Percentiles rank a stretch among this genome's conserved stretches.
These are phyloP conservation scores for Cyclotella atomus DNA, from an alignment of 108 stramenopile genomes.

Conservation along the genomic window DNA sequence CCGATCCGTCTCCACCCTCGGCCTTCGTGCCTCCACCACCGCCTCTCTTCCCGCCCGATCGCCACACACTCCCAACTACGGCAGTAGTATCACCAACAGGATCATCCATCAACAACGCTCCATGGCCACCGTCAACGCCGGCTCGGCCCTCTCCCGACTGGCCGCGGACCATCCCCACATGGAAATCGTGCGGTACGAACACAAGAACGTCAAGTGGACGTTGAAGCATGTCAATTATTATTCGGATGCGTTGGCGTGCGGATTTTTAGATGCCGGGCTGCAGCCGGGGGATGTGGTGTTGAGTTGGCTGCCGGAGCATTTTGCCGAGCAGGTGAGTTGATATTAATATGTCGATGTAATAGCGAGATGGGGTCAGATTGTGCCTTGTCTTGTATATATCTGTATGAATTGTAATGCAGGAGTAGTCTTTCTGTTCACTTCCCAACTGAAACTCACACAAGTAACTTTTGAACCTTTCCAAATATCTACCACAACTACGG, in stretches of 20 bases:
- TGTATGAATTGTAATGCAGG: too few relatives aligned
- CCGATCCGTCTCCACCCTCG: conserved; percentile 25
- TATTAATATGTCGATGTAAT: too few relatives aligned
- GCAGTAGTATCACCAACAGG: conserved; percentile 17
- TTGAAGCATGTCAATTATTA: conserved; percentile 78
- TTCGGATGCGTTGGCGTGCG: conserved; percentile 81
- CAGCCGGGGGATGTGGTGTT: conserved; percentile 88
- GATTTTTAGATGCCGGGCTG: conserved; percentile 81
- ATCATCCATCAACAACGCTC: conserved; percentile 3
- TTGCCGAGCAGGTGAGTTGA: conserved; percentile 87
- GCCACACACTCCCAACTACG: too few relatives aligned
- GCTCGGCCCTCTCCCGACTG: conserved; percentile 52
- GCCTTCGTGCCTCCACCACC: conserved; percentile 18
- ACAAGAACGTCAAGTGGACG: conserved; percentile 88
- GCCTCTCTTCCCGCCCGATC: too few relatives aligned
- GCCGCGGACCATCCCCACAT: conserved; percentile 76
- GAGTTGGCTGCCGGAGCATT: conserved; percentile 78
- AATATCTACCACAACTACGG: too few relatives aligned
- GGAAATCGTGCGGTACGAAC: conserved; percentile 86
- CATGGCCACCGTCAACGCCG: conserved; percentile 51
- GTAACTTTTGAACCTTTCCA: not conserved
- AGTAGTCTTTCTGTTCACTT: too few relatives aligned
- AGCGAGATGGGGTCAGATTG: too few relatives aligned
- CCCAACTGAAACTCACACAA: too few relatives aligned
- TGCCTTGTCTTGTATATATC: too few relatives aligned